Conservation (phyloP, 1,284 basidiomycete species). For the Ceratobasidium sp. region DNA sequence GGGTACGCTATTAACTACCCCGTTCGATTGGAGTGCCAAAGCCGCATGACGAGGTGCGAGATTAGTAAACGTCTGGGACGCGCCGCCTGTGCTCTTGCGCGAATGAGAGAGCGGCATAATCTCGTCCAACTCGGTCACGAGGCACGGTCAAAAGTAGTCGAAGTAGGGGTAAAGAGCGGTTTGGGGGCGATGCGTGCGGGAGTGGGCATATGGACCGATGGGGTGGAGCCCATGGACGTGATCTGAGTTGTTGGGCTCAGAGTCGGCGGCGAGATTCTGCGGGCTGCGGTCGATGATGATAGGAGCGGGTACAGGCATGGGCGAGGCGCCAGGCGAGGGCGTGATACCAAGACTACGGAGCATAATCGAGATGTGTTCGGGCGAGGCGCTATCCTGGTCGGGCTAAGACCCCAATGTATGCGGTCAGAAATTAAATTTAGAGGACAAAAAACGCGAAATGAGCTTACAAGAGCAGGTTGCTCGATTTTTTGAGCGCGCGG, state of each 20-base stretch:
- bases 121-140: slow-evolving; percentile 10
- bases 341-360: slow-evolving; percentile 40
- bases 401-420: slow-evolving; percentile 25
- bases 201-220: slow-evolving; percentile 30
- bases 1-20: neutral
- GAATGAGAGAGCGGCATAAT: neutral
- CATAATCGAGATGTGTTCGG: slow-evolving; percentile 43
- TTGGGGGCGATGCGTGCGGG: slow-evolving; percentile 18
- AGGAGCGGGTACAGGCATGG: neutral
- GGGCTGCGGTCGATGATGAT: slow-evolving; percentile 7
- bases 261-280: slow-evolving; percentile 23
- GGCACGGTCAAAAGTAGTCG: neutral
- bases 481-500: neutral
- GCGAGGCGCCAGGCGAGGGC: slow-evolving; percentile 22
- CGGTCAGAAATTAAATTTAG: neutral
- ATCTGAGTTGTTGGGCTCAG: slow-evolving; percentile 40
- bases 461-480: neutral
- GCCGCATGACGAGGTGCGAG: slow-evolving; percentile 23
- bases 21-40: neutral
- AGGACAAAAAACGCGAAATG: neutral
- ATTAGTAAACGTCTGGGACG: neutral
- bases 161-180: slow-evolving; percentile 8
- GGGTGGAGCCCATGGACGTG: slow-evolving; percentile 34
- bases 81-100: slow-evolving; percentile 15
- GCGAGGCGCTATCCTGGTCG: slow-evolving; percentile 17